Evolutionary conservation across 306 rosid genomes (phyloP).

Genomic region (Adenanthera pavonina): DNA sequence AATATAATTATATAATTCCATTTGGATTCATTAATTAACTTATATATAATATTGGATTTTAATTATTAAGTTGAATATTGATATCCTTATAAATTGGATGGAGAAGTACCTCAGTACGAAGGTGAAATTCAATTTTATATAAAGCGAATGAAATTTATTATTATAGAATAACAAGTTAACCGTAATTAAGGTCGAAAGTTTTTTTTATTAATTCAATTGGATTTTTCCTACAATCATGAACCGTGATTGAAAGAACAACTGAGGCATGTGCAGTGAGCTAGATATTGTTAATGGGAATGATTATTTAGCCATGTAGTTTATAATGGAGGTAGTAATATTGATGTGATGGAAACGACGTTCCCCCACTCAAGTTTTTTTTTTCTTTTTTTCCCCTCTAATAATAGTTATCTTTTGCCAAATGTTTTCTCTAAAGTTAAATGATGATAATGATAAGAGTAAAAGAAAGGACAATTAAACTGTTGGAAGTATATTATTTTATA

Average conservation of each 20-base stretch:
- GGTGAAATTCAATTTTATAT: neutral
- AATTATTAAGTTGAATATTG: too few relatives aligned
- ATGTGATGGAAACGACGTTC: conserved; percentile 7
- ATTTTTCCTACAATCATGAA: neutral
- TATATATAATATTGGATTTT: neutral
- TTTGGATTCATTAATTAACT: neutral
- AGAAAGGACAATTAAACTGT: neutral
- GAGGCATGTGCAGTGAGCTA: neutral
- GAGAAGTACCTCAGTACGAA: too few relatives aligned
- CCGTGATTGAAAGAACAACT: neutral
- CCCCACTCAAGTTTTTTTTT: neutral
- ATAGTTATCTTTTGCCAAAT: neutral
- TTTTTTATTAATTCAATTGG: neutral
- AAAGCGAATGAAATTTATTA: neutral
- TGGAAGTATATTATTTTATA: neutral
- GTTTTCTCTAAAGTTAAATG: neutral
- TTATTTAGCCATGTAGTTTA: neutral
- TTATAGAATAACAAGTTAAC: too few relatives aligned
- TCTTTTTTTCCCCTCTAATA: neutral
- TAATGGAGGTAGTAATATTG: neutral
- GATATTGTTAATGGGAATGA: neutral
- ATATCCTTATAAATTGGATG: too few relatives aligned
- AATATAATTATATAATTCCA: too few relatives aligned
- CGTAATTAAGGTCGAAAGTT: neutral
- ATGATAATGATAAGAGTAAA: neutral